These are phyloP conservation scores for Talaromyces islandicus DNA, from an alignment of 2,329 filamentous ascomycete genomes.

Conservation along the genomic window DNA sequence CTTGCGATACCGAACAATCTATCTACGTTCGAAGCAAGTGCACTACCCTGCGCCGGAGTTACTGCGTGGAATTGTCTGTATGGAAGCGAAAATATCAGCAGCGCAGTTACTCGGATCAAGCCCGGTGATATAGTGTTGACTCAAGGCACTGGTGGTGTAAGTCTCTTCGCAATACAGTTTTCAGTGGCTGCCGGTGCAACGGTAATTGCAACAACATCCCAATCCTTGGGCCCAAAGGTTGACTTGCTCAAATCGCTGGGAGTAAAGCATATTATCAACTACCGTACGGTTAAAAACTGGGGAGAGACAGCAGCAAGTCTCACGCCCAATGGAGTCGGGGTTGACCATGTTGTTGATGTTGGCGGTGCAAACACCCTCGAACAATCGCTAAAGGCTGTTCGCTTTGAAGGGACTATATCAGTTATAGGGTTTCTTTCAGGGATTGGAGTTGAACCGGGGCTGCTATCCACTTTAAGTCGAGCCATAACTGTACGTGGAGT, in stretches of 20 bases:
- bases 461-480: slow-evolving; percentile 45
- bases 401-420: slow-evolving; percentile 49
- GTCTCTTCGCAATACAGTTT: slow-evolving; percentile 51
- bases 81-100: slow-evolving; percentile 36
- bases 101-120: slow-evolving; percentile 27
- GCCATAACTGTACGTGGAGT: slow-evolving; percentile 49
- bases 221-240: slow-evolving; percentile 43
- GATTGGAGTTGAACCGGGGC: slow-evolving; percentile 43
- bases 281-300: slow-evolving; percentile 52
- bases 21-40: slow-evolving; percentile 48
- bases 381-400: slow-evolving; percentile 50
- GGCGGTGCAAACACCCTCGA: slow-evolving; percentile 52
- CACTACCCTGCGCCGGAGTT: slow-evolving; percentile 44
- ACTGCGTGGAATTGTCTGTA: slow-evolving; percentile 16
- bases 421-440: slow-evolving; percentile 41
- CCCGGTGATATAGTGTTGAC: slow-evolving; percentile 54
- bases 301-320: slow-evolving; percentile 49
- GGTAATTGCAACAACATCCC: slow-evolving; percentile 56
- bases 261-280: slow-evolving; percentile 56
- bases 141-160: slow-evolving; percentile 58
- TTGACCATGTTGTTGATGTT: slow-evolving; percentile 60
- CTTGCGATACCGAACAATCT: slow-evolving; percentile 57
- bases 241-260: slow-evolving; percentile 50
- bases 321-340: slow-evolving; percentile 44
- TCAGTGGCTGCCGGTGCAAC: slow-evolving; percentile 46